Evolutionary conservation across 2,329 filamentous ascomycete species (phyloP).

Genomic region (Penicillium brasilianum): DNA sequence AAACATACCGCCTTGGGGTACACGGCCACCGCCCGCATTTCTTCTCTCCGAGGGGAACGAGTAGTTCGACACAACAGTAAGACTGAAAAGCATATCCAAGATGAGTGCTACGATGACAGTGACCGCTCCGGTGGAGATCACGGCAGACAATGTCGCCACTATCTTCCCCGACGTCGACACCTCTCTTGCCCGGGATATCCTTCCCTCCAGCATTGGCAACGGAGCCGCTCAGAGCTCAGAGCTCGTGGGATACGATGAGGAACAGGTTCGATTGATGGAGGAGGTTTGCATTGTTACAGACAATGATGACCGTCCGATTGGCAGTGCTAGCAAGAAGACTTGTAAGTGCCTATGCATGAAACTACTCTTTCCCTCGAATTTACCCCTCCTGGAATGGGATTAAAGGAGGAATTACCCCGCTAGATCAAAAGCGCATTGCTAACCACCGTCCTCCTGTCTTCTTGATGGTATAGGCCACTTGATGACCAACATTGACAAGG

Average conservation of each 20-base stretch:
- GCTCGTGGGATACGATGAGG: conserved; percentile 90
- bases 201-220: conserved; percentile 47
- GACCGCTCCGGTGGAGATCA: conserved; percentile 67
- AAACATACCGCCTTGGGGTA: conserved; percentile 22
- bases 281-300: conserved; percentile 98
- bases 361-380: conserved; percentile 1
- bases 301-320: conserved; percentile 88
- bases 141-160: conserved; percentile 81
- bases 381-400: not conserved
- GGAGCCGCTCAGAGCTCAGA: conserved; percentile 64
- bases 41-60: conserved; percentile 9
- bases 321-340: conserved; percentile 96
- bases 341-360: conserved; percentile 63
- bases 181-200: conserved; percentile 58
- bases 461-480: conserved; percentile 77
- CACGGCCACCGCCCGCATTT: conserved; percentile 14
- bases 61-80: conserved; percentile 2
- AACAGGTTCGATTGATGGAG: conserved; percentile 98
- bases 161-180: conserved; percentile 85
- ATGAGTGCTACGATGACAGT: conserved; percentile 56
- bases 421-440: not conserved
- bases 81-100: conserved; percentile 12
- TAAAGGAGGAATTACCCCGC: not conserved
- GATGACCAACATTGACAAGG: conserved; percentile 98
- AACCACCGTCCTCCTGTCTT: conserved; percentile 16